Percentiles rank a stretch among this genome's conserved stretches.
Conservation (phyloP, 441 rosid genomes). For the Kokia cookei region DNA sequence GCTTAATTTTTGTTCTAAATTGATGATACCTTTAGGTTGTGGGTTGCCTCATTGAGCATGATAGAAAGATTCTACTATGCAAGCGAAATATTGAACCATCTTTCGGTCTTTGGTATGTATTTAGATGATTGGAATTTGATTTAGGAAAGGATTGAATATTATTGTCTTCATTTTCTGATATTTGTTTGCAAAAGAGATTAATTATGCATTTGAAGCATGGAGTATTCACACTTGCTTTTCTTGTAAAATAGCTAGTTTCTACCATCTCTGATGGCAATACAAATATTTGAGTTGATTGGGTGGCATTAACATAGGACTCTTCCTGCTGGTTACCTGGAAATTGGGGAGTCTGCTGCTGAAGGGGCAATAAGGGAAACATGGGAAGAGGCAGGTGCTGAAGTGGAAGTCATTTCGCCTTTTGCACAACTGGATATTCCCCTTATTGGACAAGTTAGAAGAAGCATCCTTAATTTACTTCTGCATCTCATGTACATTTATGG, state of each 20-base stretch:
- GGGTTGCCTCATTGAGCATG: conserved; percentile 91
- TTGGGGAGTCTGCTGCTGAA: conserved; percentile 93
- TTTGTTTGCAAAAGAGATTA: not conserved
- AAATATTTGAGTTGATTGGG: conserved; percentile 6
- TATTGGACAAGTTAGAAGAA: conserved; percentile 70
- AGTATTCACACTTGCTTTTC: conserved; percentile 3
- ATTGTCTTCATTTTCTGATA: not conserved
- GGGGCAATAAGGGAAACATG: conserved; percentile 94
- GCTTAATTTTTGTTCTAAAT: conserved; percentile 11
- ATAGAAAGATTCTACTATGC: conserved; percentile 82
- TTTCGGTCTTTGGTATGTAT: conserved; percentile 71
- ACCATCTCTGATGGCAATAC: not conserved
- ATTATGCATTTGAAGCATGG: conserved; percentile 1
- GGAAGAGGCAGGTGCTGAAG: conserved; percentile 95
- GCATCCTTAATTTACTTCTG: not conserved
- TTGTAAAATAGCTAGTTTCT: not conserved
- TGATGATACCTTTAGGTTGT: conserved; percentile 53
- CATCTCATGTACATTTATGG: conserved; percentile 1
- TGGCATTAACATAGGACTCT: conserved; percentile 63
- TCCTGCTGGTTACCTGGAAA: conserved; percentile 95
- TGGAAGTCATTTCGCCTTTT: conserved; percentile 83
- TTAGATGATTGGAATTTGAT: not conserved
- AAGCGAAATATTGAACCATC: conserved; percentile 96
- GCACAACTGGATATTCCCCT: conserved; percentile 90
- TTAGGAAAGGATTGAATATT: not conserved